These are phyloP conservation scores for Naganishia liquefaciens DNA, from an alignment of 1,284 basidiomycete species.

Conservation along the genomic window DNA sequence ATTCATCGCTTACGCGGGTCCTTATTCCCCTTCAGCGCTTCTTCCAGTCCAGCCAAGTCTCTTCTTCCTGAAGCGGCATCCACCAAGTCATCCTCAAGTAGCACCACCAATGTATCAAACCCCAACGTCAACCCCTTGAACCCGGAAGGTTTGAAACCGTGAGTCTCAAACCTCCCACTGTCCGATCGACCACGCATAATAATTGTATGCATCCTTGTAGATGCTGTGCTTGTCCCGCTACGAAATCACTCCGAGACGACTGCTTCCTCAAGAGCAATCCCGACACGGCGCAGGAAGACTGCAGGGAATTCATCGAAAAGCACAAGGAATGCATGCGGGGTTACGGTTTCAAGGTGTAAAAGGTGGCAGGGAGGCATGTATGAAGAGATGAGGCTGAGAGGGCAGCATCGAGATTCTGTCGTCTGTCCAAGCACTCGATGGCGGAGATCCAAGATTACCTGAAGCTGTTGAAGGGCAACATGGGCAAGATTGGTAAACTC, in stretches of 20 bases:
- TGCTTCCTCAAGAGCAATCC: slow-evolving; percentile 81
- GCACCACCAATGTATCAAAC: slow-evolving; percentile 58
- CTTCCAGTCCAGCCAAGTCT: slow-evolving; percentile 8
- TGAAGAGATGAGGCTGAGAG: too few species aligned
- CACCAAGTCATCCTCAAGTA: background rate
- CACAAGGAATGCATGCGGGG: slow-evolving; percentile 89
- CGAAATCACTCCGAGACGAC: slow-evolving; percentile 85
- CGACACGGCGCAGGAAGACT: slow-evolving; percentile 71
- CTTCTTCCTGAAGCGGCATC: background rate
- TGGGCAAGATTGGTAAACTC: background rate
- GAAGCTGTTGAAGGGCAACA: too few species aligned
- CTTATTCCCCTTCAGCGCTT: background rate
- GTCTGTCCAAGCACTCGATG: too few species aligned
- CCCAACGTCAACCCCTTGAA: slow-evolving; percentile 71
- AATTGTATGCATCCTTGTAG: slow-evolving; percentile 30
- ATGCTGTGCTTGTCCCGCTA: slow-evolving; percentile 94
- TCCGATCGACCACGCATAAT: background rate
- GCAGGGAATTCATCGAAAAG: slow-evolving; percentile 72
- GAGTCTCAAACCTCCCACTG: slow-evolving; percentile 48
- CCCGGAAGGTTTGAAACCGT: slow-evolving; percentile 89
- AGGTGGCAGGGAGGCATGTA: background rate
- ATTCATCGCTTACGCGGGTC: background rate
- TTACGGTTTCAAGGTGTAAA: slow-evolving; percentile 76
- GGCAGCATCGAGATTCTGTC: too few species aligned
- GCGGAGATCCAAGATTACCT: too few species aligned